Evolutionary conservation across 2,329 filamentous ascomycete genomes (phyloP), one percentile per base, ranked within the genome.

Genomic region (Laburnicola sp.): DNA sequence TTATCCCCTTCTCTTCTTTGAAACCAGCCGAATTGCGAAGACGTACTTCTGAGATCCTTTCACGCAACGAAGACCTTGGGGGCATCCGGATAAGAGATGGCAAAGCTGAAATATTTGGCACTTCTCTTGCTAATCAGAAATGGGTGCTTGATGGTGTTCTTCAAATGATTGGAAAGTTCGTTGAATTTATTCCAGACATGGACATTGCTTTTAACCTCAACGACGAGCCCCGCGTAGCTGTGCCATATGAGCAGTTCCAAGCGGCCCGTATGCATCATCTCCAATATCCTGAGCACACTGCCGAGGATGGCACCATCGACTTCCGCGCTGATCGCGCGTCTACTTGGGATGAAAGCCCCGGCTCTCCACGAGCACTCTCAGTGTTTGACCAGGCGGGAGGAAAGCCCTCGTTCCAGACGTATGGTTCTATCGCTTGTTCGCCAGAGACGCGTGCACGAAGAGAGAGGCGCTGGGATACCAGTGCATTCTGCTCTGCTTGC

Each of bases 401-500:
- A 46, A 72, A 74, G 23, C 66, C 66, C 0, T 74, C 69, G 0
- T 78, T 76, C 54, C 66, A 75, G 41, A 67, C 71, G 2, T 75
- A 72, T 39, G 76, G 75, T 36, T 73, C 68, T 1, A 59, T 77
- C 57, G 79, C 83, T 10, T 94, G 89, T 60, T 80, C 85, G 0
- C 79, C 83, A 2, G 76, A 77, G 0, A 88, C 88, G 1, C 79
- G 77, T 9, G 81, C 82, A 2, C 81, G 85, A 25, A 80, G 76
- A 10, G 78, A 79, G 6, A 78, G 82, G 9, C 77, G 83, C 51
- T 89, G 85, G 84, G 81, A 89, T 56, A 79, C 82, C 23, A 79
- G 80, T 48, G 78, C 81, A 31, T 79, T 90, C 44, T 93, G 89
- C 68, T 75, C 81, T 0, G 74, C 76, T 2, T 93, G 89, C 67